Base-by-base conservation (phyloP, 1,284 basidiomycete species). In the Melampsora larici-populina region DNA sequence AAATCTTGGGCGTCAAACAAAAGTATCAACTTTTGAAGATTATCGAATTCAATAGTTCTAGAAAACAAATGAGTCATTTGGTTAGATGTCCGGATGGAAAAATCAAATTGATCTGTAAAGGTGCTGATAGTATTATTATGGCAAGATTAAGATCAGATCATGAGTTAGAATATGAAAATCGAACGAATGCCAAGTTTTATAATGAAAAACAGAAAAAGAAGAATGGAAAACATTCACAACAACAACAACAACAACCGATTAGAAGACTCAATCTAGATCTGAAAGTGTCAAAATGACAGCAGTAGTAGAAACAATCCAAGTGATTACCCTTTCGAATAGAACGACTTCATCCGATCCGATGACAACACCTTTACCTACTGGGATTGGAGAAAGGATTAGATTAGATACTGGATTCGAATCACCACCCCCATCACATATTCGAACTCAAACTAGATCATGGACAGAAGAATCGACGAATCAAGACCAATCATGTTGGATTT, bases 61-160 rank as follows among this genome's bases (percentile, higher is more conserved):
- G 95, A 79, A 98, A 98, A 86, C 87, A 95, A 75, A 97, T 97
- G 95, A 94, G 91, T 82, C 90, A 92, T 62, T 86, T 97, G 79
- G 89, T 94, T 60, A 90, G 94, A 62, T 88, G 89, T 78, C 91
- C 94, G 0, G 90, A 94, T 78, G 92, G 93, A 24, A 87, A 87
- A 81, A 86, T 97, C 79, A 86, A 94, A 21, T 85, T 97, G 80
- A 95, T 95, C 83, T 93, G 91, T 87, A 98, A 97, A 84, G 95
- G 95, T n/a, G 95, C 95, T 11, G 95, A 98, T 84, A 92, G 90
- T 81, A 93, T 98, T 81, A 92, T 98, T 81, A 96, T 95, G 83
- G 92, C 80, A 92, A 93, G 81, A n/a, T n/a, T n/a, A n/a, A n/a
- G n/a, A n/a, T n/a, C n/a, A n/a, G n/a, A n/a, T n/a, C n/a, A n/a